Conservation (phyloP, 495 filamentous ascomycete genomes). For the Penicillium paxilli region DNA sequence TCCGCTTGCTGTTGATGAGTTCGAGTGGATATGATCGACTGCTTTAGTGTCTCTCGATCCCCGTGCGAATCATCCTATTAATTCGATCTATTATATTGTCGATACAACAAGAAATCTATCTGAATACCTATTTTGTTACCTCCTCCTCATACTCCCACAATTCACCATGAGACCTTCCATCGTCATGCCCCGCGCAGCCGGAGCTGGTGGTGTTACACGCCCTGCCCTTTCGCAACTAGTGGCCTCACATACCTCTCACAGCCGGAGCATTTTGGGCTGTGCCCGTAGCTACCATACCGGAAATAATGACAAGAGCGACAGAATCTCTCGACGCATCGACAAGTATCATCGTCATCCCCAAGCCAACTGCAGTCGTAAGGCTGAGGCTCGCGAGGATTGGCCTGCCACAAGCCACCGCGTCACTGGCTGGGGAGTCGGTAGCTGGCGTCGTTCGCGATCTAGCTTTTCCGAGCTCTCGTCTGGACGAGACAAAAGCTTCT, state of each 20-base stretch:
- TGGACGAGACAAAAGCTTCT: slow-evolving; percentile 14
- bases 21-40: slow-evolving; percentile 22
- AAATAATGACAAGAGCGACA: slow-evolving; percentile 12
- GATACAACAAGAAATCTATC: neutral
- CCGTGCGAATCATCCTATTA: slow-evolving; percentile 4
- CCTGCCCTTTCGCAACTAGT: slow-evolving; percentile 14
- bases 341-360: slow-evolving; percentile 14
- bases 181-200: slow-evolving; percentile 9
- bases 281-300: slow-evolving; percentile 11
- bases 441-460: slow-evolving; percentile 11
- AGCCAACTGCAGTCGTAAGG: slow-evolving; percentile 12
- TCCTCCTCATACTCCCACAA: neutral
- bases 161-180: slow-evolving; percentile 21
- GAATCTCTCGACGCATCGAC: slow-evolving; percentile 9
- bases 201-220: slow-evolving; percentile 5
- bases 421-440: slow-evolving; percentile 7
- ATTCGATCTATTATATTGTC: neutral
- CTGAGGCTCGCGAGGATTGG: slow-evolving; percentile 6
- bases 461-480: slow-evolving; percentile 10
- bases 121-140: neutral
- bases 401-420: slow-evolving; percentile 6
- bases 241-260: slow-evolving; percentile 4
- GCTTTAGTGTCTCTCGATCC: slow-evolving; percentile 2
- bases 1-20: slow-evolving; percentile 8
- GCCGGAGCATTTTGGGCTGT: slow-evolving; percentile 11